Conservation (phyloP, 73 alveolate genomes). For the Tetrahymena malaccensis region DNA sequence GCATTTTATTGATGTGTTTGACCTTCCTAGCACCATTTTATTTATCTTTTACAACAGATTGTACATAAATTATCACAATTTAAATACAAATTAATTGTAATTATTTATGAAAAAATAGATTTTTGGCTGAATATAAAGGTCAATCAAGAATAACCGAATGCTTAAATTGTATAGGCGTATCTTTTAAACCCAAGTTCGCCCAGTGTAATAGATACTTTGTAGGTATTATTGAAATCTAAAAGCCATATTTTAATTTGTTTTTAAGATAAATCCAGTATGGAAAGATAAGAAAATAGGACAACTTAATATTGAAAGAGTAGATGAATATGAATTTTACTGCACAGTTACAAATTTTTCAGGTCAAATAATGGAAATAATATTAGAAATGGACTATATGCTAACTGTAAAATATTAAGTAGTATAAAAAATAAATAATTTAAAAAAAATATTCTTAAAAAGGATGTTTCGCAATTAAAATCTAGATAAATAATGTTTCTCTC, state of each 20-base stretch:
- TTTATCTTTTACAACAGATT: neutral
- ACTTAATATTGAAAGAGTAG: neutral
- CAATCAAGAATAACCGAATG: neutral
- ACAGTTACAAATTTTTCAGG: neutral
- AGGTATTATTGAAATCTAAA: neutral
- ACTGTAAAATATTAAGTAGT: neutral
- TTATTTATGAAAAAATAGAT: neutral
- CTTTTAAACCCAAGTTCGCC: neutral
- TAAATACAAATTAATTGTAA: neutral
- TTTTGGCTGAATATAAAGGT: neutral
- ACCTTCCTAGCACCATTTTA: neutral
- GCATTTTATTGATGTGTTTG: neutral
- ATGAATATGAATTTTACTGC: neutral
- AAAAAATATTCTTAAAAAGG: neutral
- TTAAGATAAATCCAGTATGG: neutral
- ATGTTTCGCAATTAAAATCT: neutral
- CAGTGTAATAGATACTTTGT: neutral
- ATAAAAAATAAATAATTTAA: neutral
- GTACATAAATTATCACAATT: neutral
- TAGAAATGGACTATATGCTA: neutral
- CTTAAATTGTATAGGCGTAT: neutral
- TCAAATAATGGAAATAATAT: neutral
- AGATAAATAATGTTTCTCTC: neutral
- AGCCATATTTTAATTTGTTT: neutral
- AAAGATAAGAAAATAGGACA: neutral